Base-by-base conservation (phyloP, 331 rosid species). In the Saraca asoca region DNA sequence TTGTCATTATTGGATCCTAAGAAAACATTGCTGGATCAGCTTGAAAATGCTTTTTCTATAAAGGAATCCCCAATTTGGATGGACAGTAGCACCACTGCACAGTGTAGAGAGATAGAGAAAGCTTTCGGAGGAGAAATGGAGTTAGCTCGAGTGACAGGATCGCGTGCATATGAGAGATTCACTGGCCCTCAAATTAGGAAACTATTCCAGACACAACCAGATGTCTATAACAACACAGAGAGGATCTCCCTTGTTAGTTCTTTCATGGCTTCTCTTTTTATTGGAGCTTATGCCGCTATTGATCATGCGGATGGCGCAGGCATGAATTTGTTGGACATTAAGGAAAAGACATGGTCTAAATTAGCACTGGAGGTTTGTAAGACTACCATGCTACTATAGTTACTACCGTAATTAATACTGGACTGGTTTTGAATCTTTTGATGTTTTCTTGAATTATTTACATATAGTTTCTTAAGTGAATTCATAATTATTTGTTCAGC, bases 181-280 rank as follows among this genome's bases (percentile, higher is more conserved):
- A 88, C 98, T 0, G 98, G 98, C 39, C 86, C 98, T n/a, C 98
- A 93, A 69, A 93, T 93, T 52, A 87, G 69, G 88, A 93, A 85
- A 73, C 81, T 93, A 72, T 83, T 70, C 2, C 88, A 90, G 71
- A 71, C 69, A 0, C 90, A 81, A 59, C 90, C 87, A 0, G 87
- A 83, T 16, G 80, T 75, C 56, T 93, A 93, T 79, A 58, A 61
- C 9, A 69, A 71, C 61, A 93, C 97, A 0, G 98, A 90, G 61
- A 93, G 98, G 84, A 93, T 93, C 69, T 93, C 98, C 10, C 91
- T 93, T 45, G 96, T 93, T 62, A 93, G 98, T 74, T 93, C 98
- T 52, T 93, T 93, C 56, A 62, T 88, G 96, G 98, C 97, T 0
- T 93, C 97, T 33, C 82, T 93, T 76, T 67, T 93, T 6, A 31